Percentiles rank a stretch among this genome's conserved stretches.
phyloP scores from a whole-genome alignment of 2,329 filamentous ascomycete species.

The Microcyclosporella mali region DNA sequence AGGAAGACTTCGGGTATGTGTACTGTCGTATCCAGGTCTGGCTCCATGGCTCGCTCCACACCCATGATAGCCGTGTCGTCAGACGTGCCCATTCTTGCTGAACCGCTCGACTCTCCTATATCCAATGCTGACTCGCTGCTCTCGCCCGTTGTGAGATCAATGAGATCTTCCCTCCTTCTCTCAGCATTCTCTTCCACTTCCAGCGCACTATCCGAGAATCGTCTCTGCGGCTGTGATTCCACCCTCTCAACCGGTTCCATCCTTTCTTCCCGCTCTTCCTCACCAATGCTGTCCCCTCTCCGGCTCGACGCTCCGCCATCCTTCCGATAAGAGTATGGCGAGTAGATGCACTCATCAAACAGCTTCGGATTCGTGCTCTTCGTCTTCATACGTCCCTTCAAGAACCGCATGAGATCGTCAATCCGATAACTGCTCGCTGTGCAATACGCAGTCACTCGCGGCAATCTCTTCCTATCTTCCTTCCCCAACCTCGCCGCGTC shows the following conservation, averaged over 20 bases:
- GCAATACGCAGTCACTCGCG: conserved; percentile 92
- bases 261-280: conserved; percentile 12
- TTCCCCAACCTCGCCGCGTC: conserved; percentile 91
- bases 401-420: conserved; percentile 79
- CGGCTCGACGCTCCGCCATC: conserved; percentile 27
- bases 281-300: conserved; percentile 18
- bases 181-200: conserved; percentile 53
- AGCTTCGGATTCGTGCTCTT: conserved; percentile 80
- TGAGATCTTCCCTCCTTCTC: conserved; percentile 31
- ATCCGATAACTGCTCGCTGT: conserved; percentile 88
- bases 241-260: conserved; percentile 23
- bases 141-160: conserved; percentile 25
- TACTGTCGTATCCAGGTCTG: conserved; percentile 78
- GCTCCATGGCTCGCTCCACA: conserved; percentile 35
- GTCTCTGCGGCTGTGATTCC: conserved; percentile 46
- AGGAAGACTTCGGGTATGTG: conserved; percentile 93
- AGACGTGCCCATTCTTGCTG: conserved; percentile 10
- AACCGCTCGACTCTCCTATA: conserved; percentile 1
- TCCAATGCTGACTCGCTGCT: conserved; percentile 3
- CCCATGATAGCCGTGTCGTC: conserved; percentile 4
- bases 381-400: conserved; percentile 75
- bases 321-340: conserved; percentile 72
- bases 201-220: conserved; percentile 68
- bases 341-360: conserved; percentile 97
- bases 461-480: conserved; percentile 78